These are phyloP conservation scores for Calycina herbarum DNA, from an alignment of 2,329 filamentous ascomycete genomes.

Conservation along the genomic window DNA sequence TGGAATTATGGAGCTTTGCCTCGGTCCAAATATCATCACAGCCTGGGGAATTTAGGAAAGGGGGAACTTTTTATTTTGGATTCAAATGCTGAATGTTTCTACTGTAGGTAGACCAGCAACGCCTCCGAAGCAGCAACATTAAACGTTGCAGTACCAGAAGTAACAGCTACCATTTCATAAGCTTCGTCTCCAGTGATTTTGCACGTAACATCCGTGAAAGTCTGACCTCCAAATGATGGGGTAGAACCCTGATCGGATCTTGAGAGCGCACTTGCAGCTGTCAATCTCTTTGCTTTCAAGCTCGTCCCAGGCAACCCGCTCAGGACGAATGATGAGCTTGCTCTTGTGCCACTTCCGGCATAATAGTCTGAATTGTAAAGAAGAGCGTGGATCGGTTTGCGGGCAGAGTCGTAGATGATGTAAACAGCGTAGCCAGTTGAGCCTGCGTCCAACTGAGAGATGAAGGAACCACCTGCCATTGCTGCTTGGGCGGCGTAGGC, in stretches of 20 bases:
- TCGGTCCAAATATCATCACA: not conserved
- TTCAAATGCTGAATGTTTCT: not conserved
- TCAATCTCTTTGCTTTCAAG: slow-evolving; percentile 33
- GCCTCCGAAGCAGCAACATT: slow-evolving; percentile 48
- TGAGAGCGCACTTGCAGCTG: slow-evolving; percentile 44
- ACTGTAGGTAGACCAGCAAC: slow-evolving; percentile 46
- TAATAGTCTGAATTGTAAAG: slow-evolving; percentile 35
- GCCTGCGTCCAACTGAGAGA: slow-evolving; percentile 28
- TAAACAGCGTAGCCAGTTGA: slow-evolving; percentile 29
- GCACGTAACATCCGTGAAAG: slow-evolving; percentile 48
- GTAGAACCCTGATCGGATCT: slow-evolving; percentile 46
- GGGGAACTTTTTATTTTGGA: not conserved
- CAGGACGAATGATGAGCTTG: slow-evolving; percentile 27
- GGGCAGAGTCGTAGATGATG: slow-evolving; percentile 25
- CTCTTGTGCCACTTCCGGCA: slow-evolving; percentile 25
- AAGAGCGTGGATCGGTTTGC: slow-evolving; percentile 23
- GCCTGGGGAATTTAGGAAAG: too few relatives aligned
- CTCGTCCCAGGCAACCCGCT: slow-evolving; percentile 18
- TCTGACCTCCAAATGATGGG: slow-evolving; percentile 48
- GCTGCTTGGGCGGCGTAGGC: slow-evolving; percentile 31
- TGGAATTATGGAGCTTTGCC: not conserved
- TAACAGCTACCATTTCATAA: slow-evolving; percentile 40
- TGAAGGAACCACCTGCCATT: slow-evolving; percentile 30
- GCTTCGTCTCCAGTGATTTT: slow-evolving; percentile 43
- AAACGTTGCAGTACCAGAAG: slow-evolving; percentile 42